Percentiles rank a stretch among this genome's conserved stretches.
These are phyloP conservation scores for Eucalyptus tenuipes DNA, from an alignment of 345 rosid species.

Conservation along the genomic window DNA sequence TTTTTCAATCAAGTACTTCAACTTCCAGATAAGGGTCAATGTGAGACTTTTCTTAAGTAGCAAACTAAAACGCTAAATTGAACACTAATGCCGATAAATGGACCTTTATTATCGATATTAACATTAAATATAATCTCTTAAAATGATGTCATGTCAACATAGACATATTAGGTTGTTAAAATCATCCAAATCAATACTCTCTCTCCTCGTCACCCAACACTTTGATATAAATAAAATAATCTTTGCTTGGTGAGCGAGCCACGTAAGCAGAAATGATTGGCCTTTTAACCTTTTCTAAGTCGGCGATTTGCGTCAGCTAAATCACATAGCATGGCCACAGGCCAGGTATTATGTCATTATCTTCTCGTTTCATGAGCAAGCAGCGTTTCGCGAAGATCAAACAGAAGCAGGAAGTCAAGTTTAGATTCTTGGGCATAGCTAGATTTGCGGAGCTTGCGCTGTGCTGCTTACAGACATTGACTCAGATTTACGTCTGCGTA, in stretches of 20 bases:
- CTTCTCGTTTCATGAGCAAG: background rate
- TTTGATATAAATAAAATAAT: background rate
- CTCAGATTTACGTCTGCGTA: background rate
- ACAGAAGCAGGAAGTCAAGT: background rate
- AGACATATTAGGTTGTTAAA: background rate
- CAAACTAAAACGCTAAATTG: background rate
- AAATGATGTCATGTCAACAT: background rate
- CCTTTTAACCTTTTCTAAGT: background rate
- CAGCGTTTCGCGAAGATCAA: background rate
- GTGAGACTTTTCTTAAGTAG: background rate
- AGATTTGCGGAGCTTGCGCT: background rate
- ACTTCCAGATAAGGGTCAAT: background rate
- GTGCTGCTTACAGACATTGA: background rate
- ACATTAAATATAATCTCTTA: background rate
- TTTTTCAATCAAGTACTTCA: background rate
- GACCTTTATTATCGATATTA: background rate
- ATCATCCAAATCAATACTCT: background rate
- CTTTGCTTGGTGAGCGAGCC: background rate
- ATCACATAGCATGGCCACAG: background rate
- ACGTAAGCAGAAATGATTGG: background rate
- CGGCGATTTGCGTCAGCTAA: background rate
- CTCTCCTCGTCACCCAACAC: background rate
- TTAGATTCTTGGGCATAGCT: background rate
- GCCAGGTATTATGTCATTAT: background rate
- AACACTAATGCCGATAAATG: background rate